A percentile compares a stretch with the other conserved stretches of the same genome.
Conservation (phyloP, 257 asterid species). For the Solanum infundibuliforme region DNA sequence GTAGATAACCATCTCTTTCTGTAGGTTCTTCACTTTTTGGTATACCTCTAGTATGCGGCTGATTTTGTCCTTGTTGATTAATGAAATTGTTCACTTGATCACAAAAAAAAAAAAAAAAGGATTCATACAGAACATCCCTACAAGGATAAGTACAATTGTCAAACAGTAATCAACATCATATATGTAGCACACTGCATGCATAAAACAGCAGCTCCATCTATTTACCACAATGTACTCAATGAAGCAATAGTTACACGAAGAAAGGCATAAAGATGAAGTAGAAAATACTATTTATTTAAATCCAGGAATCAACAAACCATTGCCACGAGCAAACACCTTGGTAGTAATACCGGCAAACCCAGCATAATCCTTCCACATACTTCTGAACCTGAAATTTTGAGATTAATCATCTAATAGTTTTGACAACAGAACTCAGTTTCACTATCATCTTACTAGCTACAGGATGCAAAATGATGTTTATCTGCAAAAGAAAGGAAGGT, state of each 20-base stretch:
- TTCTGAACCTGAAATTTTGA: constrained; percentile 59
- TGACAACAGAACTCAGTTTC: background rate
- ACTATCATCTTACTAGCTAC: background rate
- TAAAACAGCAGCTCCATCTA: background rate
- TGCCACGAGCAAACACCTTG: constrained; percentile 99
- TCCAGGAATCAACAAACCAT: constrained; percentile 46
- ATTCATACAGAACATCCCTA: background rate
- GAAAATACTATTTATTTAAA: background rate
- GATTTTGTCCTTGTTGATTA: background rate
- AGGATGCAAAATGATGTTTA: background rate
- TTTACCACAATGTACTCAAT: background rate
- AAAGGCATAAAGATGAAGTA: background rate
- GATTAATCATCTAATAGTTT: constrained; percentile 1
- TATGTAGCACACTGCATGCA: background rate
- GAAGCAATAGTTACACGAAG: background rate
- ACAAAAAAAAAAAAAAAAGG: background rate
- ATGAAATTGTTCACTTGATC: background rate
- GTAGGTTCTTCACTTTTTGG: background rate
- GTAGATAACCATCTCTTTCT: background rate
- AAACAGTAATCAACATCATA: background rate
- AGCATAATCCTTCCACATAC: constrained; percentile 90
- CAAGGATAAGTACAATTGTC: background rate
- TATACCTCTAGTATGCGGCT: background rate
- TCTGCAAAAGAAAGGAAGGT: background rate
- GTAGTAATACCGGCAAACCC: constrained; percentile 97